These are phyloP conservation scores for Eustoma russellianum DNA, from an alignment of 257 asterid genomes.

Conservation along the genomic window DNA sequence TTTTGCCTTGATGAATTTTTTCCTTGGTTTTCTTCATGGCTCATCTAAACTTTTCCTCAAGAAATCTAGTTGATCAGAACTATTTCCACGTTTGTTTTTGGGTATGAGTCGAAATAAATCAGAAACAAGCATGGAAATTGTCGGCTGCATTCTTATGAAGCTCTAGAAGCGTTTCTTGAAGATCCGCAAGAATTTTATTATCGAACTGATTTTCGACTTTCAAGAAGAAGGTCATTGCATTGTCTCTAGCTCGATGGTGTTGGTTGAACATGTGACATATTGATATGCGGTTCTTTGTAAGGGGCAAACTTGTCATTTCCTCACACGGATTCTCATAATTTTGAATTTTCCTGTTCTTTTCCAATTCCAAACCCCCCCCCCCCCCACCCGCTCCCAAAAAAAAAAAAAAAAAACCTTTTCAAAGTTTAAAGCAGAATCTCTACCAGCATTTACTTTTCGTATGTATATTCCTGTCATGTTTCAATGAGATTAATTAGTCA, in stretches of 20 bases:
- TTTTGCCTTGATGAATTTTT: too few species aligned
- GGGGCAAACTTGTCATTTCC: constrained; percentile 1
- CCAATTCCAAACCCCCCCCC: too few species aligned
- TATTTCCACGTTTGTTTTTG: constrained; percentile 67
- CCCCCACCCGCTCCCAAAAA: too few species aligned
- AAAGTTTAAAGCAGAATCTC: too few species aligned
- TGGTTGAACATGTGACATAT: constrained; percentile 8
- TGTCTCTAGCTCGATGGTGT: constrained; percentile 23
- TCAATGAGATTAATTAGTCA: too few species aligned
- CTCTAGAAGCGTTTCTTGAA: not conserved
- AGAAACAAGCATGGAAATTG: constrained; percentile 65
- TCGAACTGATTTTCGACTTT: constrained; percentile 13
- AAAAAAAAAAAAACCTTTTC: too few species aligned
- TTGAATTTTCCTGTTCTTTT: too few species aligned
- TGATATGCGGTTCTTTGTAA: not conserved
- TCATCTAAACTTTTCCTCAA: not conserved
- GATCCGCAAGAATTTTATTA: constrained; percentile 1
- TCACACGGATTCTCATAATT: too few species aligned
- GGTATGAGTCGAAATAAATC: constrained; percentile 5
- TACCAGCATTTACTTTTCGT: too few species aligned
- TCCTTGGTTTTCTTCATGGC: not conserved
- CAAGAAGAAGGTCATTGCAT: constrained; percentile 70
- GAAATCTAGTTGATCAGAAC: constrained; percentile 3
- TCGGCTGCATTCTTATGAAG: constrained; percentile 4
- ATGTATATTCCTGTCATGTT: too few species aligned